These are phyloP conservation scores for Trichosporon sp. DNA, from an alignment of 1,284 basidiomycete species.

Conservation along the genomic window DNA sequence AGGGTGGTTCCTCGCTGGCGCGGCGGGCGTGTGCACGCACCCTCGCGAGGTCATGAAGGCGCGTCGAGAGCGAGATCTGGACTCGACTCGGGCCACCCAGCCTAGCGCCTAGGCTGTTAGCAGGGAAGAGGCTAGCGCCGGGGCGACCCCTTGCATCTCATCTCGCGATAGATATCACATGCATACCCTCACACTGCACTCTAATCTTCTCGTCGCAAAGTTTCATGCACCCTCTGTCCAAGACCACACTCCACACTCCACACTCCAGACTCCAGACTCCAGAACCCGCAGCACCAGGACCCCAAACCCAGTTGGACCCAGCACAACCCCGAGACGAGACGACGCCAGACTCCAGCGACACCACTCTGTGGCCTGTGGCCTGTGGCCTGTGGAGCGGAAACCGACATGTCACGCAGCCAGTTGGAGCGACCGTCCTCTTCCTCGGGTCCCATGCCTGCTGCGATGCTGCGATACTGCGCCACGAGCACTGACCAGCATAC, in stretches of 20 bases:
- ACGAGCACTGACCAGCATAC: too few relatives aligned
- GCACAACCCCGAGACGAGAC: background rate
- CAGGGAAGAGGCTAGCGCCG: background rate
- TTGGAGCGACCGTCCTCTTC: too few relatives aligned
- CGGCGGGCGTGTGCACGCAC: background rate
- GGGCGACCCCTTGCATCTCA: background rate
- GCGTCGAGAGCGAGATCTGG: background rate
- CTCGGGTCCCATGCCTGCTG: too few relatives aligned
- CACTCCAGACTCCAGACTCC: too few relatives aligned
- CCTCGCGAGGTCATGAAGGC: background rate
- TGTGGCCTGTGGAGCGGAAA: background rate
- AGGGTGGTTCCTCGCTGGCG: background rate
- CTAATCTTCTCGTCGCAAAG: too few relatives aligned
- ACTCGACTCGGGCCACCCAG: background rate
- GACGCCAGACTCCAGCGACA: too few relatives aligned
- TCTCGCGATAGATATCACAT: background rate
- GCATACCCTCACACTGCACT: background rate
- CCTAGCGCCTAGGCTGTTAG: background rate
- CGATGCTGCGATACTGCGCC: too few relatives aligned
- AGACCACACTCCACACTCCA: too few relatives aligned
- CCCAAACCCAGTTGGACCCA: background rate
- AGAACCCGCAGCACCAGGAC: background rate
- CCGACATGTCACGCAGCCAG: background rate
- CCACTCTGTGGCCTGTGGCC: too few relatives aligned
- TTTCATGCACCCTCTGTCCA: background rate